Evolutionary conservation across 805 yeast genomes (phyloP).

Genomic region (Saccharomyces mikatae): DNA sequence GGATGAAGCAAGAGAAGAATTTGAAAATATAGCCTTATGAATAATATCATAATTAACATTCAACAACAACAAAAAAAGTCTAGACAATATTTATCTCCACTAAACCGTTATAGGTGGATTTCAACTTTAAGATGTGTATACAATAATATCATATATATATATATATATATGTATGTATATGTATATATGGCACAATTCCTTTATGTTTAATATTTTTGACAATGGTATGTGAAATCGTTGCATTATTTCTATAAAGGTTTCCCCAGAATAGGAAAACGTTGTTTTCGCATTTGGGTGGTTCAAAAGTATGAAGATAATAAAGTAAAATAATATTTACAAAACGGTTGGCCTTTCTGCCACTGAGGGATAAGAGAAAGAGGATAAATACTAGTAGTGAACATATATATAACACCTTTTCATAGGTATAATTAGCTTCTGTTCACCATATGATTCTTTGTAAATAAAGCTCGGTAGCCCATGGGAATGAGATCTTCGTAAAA

Average conservation of each 20-base stretch:
- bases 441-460: constrained; percentile 87
- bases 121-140: neutral
- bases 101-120: neutral
- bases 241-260: no score
- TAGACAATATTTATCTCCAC: neutral
- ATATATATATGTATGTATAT: neutral
- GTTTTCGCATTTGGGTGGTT: neutral
- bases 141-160: neutral
- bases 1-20: constrained; percentile 16
- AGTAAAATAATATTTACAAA: neutral
- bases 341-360: neutral
- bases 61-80: neutral
- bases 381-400: neutral
- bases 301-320: neutral
- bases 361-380: neutral
- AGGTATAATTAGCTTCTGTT: neutral
- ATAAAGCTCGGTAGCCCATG: constrained; percentile 55
- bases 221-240: no score
- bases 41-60: neutral
- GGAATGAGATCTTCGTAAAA: constrained; percentile 54
- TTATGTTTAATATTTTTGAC: neutral
- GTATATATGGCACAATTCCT: neutral
- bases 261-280: neutral
- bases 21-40: constrained; percentile 27
- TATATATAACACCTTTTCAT: no score